These are phyloP conservation scores for Cyberlindnera mississippiensis DNA, from an alignment of 805 yeast species.

Conservation along the genomic window DNA sequence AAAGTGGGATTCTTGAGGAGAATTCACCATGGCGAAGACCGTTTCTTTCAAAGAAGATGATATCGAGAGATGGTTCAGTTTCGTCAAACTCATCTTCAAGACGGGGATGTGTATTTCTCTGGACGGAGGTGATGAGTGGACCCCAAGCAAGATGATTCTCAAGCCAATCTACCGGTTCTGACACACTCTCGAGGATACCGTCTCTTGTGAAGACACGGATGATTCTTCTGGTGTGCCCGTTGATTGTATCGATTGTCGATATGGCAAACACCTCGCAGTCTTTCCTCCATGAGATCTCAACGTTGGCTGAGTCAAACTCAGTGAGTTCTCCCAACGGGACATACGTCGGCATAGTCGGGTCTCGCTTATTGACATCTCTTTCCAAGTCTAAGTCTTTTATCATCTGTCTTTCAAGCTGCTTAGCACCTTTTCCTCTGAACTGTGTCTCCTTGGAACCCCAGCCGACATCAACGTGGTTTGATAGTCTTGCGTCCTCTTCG, in stretches of 20 bases:
- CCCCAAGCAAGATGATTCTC: slow-evolving; percentile 86
- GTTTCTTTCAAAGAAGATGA: slow-evolving; percentile 87
- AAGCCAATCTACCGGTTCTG: slow-evolving; percentile 84
- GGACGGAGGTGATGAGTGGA: slow-evolving; percentile 76
- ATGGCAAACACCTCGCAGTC: slow-evolving; percentile 84
- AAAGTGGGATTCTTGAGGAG: slow-evolving; percentile 55
- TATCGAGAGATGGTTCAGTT: slow-evolving; percentile 38
- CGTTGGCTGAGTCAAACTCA: slow-evolving; percentile 44
- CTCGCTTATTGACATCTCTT: slow-evolving; percentile 63
- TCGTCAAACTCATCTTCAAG: slow-evolving; percentile 33
- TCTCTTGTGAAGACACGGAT: slow-evolving; percentile 79
- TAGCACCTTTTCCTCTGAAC: slow-evolving; percentile 90
- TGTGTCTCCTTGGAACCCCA: slow-evolving; percentile 99
- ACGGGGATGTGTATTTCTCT: slow-evolving; percentile 42
- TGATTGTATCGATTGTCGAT: slow-evolving; percentile 47
- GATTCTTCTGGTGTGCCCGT: slow-evolving; percentile 55
- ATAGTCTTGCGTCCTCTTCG: slow-evolving; percentile 58
- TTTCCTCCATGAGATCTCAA: slow-evolving; percentile 86
- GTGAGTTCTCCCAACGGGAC: slow-evolving; percentile 67
- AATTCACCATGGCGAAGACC: slow-evolving; percentile 92
- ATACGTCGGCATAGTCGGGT: slow-evolving; percentile 81
- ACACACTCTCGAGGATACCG: slow-evolving; percentile 73
- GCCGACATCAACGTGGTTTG: slow-evolving; percentile 91
- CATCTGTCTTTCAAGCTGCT: slow-evolving; percentile 64
- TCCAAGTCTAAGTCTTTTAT: slow-evolving; percentile 56